phyloP scores from a whole-genome alignment of 495 filamentous ascomycete genomes.

The Xylaria cubensis region DNA sequence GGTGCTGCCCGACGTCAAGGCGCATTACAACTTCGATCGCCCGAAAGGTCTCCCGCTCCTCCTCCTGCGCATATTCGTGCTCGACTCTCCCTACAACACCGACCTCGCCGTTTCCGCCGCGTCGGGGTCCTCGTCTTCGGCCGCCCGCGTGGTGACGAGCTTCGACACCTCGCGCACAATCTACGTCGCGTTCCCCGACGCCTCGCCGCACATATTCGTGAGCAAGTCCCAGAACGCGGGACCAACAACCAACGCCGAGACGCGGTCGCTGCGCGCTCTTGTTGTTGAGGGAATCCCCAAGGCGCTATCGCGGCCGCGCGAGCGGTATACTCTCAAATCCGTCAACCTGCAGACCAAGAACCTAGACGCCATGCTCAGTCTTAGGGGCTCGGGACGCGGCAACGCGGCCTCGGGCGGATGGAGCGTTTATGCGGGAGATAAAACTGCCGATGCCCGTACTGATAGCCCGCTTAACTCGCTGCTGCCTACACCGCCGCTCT shows the following conservation, averaged over 20 bases:
- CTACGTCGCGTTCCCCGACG: slow-evolving; percentile 80
- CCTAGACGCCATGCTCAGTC: slow-evolving; percentile 66
- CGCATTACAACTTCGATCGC: slow-evolving; percentile 76
- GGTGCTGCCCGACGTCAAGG: slow-evolving; percentile 75
- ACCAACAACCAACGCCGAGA: slow-evolving; percentile 52
- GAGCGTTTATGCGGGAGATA: slow-evolving; percentile 73
- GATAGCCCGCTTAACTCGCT: slow-evolving; percentile 65
- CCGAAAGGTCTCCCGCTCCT: slow-evolving; percentile 68
- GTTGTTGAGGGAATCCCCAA: slow-evolving; percentile 78
- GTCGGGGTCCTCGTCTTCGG: slow-evolving; percentile 26
- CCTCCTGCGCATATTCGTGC: slow-evolving; percentile 75
- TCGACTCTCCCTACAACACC: slow-evolving; percentile 74
- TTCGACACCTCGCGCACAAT: slow-evolving; percentile 68
- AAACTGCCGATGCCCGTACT: slow-evolving; percentile 50
- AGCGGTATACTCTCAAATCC: slow-evolving; percentile 68
- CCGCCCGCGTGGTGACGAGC: slow-evolving; percentile 31
- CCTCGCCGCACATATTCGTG: slow-evolving; percentile 75
- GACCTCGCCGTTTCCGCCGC: slow-evolving; percentile 53
- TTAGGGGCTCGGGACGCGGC: slow-evolving; percentile 69
- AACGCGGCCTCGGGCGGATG: slow-evolving; percentile 77
- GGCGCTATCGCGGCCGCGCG: slow-evolving; percentile 73
- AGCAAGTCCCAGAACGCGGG: slow-evolving; percentile 57
- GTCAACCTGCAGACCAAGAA: slow-evolving; percentile 73
- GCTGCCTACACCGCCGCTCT: slow-evolving; percentile 44
- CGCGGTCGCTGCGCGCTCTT: slow-evolving; percentile 68